These are phyloP conservation scores for Neurospora sp. DNA, from an alignment of 495 filamentous ascomycete species.

Conservation along the genomic window DNA sequence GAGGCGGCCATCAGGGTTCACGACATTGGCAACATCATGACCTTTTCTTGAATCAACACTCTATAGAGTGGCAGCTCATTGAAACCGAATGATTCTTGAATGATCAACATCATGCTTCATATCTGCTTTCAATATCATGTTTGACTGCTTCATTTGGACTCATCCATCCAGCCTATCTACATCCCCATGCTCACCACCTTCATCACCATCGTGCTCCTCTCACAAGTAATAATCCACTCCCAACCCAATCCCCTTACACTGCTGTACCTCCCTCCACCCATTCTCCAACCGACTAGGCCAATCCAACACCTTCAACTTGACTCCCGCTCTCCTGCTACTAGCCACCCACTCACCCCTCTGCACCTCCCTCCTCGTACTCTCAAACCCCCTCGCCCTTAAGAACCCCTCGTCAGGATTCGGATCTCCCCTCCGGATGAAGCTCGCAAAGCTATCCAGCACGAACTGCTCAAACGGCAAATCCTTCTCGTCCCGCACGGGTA, in stretches of 20 bases:
- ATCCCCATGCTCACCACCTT: background rate
- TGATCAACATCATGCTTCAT: background rate
- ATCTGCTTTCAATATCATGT: background rate
- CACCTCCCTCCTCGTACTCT: constrained; percentile 8
- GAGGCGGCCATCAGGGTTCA: background rate
- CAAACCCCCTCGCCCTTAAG: constrained; percentile 22
- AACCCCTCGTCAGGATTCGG: constrained; percentile 26
- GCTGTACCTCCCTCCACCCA: constrained; percentile 20
- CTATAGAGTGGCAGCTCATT: background rate
- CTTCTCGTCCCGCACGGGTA: constrained; percentile 24
- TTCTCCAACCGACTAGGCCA: constrained; percentile 18
- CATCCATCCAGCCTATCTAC: background rate
- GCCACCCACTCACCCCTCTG: constrained; percentile 20
- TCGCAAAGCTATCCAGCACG: constrained; percentile 24
- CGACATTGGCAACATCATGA: background rate
- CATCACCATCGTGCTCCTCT: background rate
- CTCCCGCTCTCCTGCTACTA: constrained; percentile 1
- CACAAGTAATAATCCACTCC: constrained; percentile 21
- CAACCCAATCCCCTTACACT: constrained; percentile 24
- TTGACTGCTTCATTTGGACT: background rate
- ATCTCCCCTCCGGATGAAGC: constrained; percentile 26
- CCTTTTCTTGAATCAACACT: background rate
- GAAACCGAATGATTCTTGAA: background rate
- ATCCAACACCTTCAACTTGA: constrained; percentile 25
- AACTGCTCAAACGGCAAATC: constrained; percentile 28